Base-by-base conservation (phyloP, 495 filamentous ascomycete genomes). In the Tuber indicum region DNA sequence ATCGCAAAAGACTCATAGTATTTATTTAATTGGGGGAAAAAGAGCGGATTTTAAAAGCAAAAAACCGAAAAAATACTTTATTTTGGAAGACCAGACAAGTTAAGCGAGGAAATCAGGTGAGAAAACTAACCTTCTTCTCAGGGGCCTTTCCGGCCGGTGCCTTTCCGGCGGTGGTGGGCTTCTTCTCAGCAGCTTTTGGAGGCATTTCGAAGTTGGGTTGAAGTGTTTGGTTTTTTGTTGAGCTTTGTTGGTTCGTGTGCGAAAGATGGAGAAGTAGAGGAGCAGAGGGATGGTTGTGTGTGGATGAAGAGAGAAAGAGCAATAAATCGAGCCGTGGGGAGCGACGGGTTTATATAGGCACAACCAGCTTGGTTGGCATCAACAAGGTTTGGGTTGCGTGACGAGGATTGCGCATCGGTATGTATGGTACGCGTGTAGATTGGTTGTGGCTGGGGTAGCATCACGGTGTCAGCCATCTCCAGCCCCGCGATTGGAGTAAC, bases 151-250 rank as follows among this genome's bases (percentile, higher is more conserved):
- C 92, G 85, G 93, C 95, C 66, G 96, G 96, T 81, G 95, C 94
- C 94, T 99, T 99, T 88, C 91, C 92, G 85, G 90, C 94, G 84
- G 92, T 96, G 88, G 93, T 92, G 87, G 95, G 95, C 91, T 97
- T 98, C 93, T 98, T 94, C 84, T 93, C 90, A 84, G 90, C 92
- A 85, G 93, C 92, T 89, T 97, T 97, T 79, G 94, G 94, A 89
- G 94, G 90, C 94, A 97, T 97, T 91, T 73, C 83, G 79, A 74
- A 77, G 72, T 82, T 32, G 74, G 49, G 44, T 69, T 42, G 44
- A 52, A 41, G 39, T 75, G 70, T 79, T 79, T 75, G 17, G 42
- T 49, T 72, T 81, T 83, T 5, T 0, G 39, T 78, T 45, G 42
- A 62, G 77, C 70, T 74, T 77, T 71, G 72, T 43, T 76, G 78